Base-by-base conservation (phyloP, 306 rosid species). In the Sechiopsis laciniata region DNA sequence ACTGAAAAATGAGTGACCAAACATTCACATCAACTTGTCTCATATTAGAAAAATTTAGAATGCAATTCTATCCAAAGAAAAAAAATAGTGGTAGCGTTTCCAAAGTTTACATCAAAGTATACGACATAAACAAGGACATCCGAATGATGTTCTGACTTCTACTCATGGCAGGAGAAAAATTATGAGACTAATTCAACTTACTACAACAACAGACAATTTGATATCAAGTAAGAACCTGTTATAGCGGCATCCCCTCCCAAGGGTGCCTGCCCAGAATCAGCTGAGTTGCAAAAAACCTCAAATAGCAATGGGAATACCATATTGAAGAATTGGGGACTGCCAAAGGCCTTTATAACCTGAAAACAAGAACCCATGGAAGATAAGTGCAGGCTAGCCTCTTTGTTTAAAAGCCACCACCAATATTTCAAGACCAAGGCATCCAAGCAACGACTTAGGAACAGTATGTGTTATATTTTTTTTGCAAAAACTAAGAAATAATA, bases 331-430 rank as follows among this genome's bases (percentile, higher is more conserved):
- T 89, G 94, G 58, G 95, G 89, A 78, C 85, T 75, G 71, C 90
- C 94, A 76, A 94, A 94, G 80, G 96, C 88, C 82, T 87, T 84
- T 75, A 94, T 73, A 82, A 94, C 92, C 98, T 94, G 96, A 63
- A 83, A 83, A 78, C 72, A 54, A 29, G 70, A 13, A 21, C 67
- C 10, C 54, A 24, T 76, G 78, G 77, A 57, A 74, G 20, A 69
- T 65, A 75, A 54, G 74, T 67, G 46, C 48, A 42, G 8, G 48
- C 48, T 42, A 42, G 48, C 10, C 48, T 42, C 48, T 42, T 42
- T 42, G 48, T 42, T 42, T 42, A 42, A 42, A 42, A 8, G 48
- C 48, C 48, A 42, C 48, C 48, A 42, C 45, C 48, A 42, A 42
- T 42, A 42, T 42, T 42, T 42, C 48, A 42, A 42, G 48, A 42